phyloP scores from a whole-genome alignment of 2,329 filamentous ascomycete genomes.

The Stachybotrys chlorohalonatus region DNA sequence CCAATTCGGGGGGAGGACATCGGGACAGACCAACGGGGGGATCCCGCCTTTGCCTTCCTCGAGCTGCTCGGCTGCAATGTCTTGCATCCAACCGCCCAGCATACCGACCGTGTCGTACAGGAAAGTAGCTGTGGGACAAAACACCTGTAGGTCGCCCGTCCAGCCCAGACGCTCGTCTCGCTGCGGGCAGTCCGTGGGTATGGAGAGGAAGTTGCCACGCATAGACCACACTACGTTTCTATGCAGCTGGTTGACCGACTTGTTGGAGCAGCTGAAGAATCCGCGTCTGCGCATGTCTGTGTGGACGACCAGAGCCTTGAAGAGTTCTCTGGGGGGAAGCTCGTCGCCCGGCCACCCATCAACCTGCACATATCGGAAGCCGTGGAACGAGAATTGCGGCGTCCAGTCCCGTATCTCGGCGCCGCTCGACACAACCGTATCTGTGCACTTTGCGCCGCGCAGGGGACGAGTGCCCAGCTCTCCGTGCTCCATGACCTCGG shows the following conservation, averaged over 20 bases:
- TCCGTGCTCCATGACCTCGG: constrained; percentile 44
- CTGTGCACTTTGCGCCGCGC: constrained; percentile 12
- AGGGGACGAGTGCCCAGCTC: constrained; percentile 25
- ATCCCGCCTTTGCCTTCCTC: constrained; percentile 4
- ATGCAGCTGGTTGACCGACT: constrained; percentile 43
- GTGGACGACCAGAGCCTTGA: constrained; percentile 34
- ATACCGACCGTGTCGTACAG: constrained; percentile 31
- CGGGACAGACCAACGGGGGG: constrained; percentile 12
- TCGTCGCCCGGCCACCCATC: constrained; percentile 26
- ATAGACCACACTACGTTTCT: constrained; percentile 46
- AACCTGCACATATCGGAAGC: constrained; percentile 43
- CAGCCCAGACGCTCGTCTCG: constrained; percentile 44
- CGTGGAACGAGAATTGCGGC: constrained; percentile 44
- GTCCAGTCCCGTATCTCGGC: constrained; percentile 22
- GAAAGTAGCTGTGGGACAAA: constrained; percentile 40
- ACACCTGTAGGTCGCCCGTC: constrained; percentile 42
- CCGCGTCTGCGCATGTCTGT: constrained; percentile 43
- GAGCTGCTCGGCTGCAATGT: background rate
- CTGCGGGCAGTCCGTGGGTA: constrained; percentile 49
- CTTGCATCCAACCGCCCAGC: background rate
- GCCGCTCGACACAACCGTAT: constrained; percentile 24
- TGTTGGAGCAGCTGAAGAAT: constrained; percentile 41
- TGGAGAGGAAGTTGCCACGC: constrained; percentile 46
- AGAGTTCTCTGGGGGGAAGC: constrained; percentile 14
- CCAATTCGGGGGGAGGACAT: constrained; percentile 3